A percentile compares a stretch with the other conserved stretches of the same genome.
Conservation (phyloP, 139 green algal genomes). For the Chlorella sp. region DNA sequence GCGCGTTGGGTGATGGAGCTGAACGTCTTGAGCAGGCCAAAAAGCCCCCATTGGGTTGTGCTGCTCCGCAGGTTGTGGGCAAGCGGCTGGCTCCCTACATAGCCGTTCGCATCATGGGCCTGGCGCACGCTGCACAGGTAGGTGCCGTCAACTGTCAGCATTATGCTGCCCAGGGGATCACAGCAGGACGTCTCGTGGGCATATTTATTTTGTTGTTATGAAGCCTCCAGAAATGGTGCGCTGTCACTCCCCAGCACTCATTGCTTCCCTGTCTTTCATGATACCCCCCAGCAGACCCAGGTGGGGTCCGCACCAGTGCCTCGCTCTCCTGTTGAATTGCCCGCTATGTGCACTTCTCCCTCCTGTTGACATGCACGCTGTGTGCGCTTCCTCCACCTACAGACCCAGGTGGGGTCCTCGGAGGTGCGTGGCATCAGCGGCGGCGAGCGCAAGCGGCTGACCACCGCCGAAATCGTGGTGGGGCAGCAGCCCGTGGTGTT, state of each 20-base stretch:
- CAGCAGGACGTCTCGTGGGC: too few relatives aligned
- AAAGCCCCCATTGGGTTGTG: too few relatives aligned
- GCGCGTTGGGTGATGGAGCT: too few relatives aligned
- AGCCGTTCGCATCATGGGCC: constrained; percentile 20
- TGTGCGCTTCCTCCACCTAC: background rate
- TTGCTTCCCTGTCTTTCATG: background rate
- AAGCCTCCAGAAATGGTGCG: too few relatives aligned
- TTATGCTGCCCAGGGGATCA: too few relatives aligned
- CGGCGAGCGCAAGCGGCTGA: constrained; percentile 74
- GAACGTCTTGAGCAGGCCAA: too few relatives aligned
- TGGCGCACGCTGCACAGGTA: constrained; percentile 17
- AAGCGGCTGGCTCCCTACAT: constrained; percentile 10
- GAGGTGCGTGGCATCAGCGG: constrained; percentile 60
- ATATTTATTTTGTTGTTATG: too few relatives aligned
- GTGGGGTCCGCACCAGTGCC: too few relatives aligned
- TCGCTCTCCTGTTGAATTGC: too few relatives aligned
- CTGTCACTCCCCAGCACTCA: too few relatives aligned
- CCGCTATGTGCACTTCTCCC: background rate
- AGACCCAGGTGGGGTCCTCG: constrained; percentile 51
- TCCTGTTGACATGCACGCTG: background rate
- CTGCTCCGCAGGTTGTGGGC: constrained; percentile 32
- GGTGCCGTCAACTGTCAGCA: background rate
- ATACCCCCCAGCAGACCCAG: too few relatives aligned
- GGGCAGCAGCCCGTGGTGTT: constrained; percentile 36
- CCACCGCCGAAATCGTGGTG: constrained; percentile 73